phyloP scores from a whole-genome alignment of 2,329 filamentous ascomycete species.

The Chaetomiaceae sp. region DNA sequence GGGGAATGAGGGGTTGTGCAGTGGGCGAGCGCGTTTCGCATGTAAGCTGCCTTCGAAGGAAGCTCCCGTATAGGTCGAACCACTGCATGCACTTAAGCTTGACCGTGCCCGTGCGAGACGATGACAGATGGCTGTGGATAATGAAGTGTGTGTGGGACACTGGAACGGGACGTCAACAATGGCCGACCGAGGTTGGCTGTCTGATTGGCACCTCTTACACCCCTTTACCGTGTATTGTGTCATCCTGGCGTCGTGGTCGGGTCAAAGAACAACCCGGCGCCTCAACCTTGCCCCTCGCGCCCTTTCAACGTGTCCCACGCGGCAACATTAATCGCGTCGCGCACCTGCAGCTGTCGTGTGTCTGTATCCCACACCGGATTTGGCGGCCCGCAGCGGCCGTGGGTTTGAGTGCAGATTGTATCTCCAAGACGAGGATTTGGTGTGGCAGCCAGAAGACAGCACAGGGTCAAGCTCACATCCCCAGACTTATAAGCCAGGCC shows the following conservation, averaged over 20 bases:
- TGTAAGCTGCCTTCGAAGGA: constrained; percentile 5
- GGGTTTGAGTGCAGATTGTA: not conserved
- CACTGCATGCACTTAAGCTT: constrained; percentile 3
- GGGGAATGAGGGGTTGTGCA: constrained; percentile 26
- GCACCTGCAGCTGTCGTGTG: not conserved
- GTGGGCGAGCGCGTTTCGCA: constrained; percentile 11
- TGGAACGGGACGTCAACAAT: not conserved
- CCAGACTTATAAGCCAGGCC: too few species aligned
- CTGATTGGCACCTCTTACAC: not conserved
- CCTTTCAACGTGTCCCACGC: not conserved
- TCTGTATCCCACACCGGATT: not conserved
- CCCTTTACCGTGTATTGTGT: not conserved
- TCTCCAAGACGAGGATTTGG: not conserved
- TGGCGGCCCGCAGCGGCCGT: constrained; percentile 1
- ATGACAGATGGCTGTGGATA: constrained; percentile 15
- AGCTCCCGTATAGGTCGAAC: constrained; percentile 7
- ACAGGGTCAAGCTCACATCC: not conserved
- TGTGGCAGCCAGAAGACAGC: not conserved
- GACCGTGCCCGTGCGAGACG: not conserved
- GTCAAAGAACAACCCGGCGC: not conserved
- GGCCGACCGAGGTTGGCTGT: not conserved
- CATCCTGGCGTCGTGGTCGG: not conserved
- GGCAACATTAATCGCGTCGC: not conserved
- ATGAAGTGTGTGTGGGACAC: constrained; percentile 3
- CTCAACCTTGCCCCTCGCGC: not conserved